phyloP scores from a whole-genome alignment of 2,329 filamentous ascomycete genomes.

The Aspergillus hortae region DNA sequence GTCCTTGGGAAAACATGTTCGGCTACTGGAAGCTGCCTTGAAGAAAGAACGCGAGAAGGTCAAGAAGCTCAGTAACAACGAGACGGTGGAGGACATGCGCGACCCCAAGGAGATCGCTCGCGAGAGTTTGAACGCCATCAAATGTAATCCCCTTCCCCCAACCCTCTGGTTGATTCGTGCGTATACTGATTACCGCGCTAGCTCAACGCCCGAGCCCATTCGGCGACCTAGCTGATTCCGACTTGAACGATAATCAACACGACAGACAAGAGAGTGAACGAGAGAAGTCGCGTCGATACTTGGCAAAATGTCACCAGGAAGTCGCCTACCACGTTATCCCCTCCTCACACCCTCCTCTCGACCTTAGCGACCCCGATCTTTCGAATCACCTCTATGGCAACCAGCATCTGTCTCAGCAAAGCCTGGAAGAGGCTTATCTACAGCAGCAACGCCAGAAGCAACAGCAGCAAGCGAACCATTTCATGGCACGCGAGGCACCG shows the following conservation, averaged over 20 bases:
- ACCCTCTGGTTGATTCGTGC: not conserved
- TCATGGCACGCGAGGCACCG: conserved; percentile 51
- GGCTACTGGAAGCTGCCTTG: conserved; percentile 82
- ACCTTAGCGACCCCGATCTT: conserved; percentile 44
- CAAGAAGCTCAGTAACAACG: conserved; percentile 50
- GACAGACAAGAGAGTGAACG: conserved; percentile 57
- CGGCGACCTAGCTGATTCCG: conserved; percentile 51
- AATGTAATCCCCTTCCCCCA: conserved; percentile 27
- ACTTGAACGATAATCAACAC: conserved; percentile 39
- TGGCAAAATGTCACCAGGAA: conserved; percentile 65
- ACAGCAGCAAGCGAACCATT: conserved; percentile 36
- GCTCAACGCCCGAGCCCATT: conserved; percentile 46
- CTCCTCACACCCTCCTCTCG: conserved; percentile 58
- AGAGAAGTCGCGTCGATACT: conserved; percentile 61
- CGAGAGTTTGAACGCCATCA: conserved; percentile 41
- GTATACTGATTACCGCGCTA: conserved; percentile 9
- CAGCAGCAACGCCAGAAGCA: conserved; percentile 54
- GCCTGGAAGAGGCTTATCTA: conserved; percentile 58
- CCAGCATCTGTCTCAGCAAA: conserved; percentile 51
- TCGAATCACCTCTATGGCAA: conserved; percentile 45
- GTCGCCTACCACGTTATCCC: conserved; percentile 66
- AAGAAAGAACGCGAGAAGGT: conserved; percentile 75
- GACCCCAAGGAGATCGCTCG: conserved; percentile 45
- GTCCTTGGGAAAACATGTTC: conserved; percentile 83
- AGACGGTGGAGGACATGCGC: conserved; percentile 48